Base-by-base conservation (phyloP, 495 filamentous ascomycete species). In the Cudoniella acicularis region DNA sequence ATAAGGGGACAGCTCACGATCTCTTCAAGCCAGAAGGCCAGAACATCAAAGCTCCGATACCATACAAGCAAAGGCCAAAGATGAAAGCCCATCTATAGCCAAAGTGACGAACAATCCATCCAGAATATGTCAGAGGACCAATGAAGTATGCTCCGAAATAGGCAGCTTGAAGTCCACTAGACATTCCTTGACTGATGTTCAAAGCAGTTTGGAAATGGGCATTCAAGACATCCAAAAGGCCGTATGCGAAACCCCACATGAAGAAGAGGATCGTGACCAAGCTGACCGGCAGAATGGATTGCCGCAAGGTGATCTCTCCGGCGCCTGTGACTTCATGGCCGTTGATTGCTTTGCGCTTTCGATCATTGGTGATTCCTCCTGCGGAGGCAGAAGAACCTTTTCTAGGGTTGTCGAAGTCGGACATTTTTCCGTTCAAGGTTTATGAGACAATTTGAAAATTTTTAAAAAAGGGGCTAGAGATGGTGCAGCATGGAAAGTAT, bases 11-110 rank as follows among this genome's bases (percentile, higher is more conserved):
- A 2, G 49, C 58, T 55, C 23, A 61, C 60, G 81, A 83, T n/a
- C 75, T 71, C 26, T 84, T 76, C 18, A 84, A 68, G 22, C 73
- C 77, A 1, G 75, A 79, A 24, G 78, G 83, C 83, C 80, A 87
- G 68, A 79, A 84, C 67, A 86, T 73, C 45, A 88, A 72, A 2
- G 79, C 79, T 13, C 84, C 84, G 46, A 83, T 68, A 24, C 78
- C 80, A 58, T 83, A 82, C 20, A 86, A 74, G 55, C 69, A 70
- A 18, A 88, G 75, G 40, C 82, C 79, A 54, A 67, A 68, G 57
- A 86, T 85, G 70, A 88, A 87, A 8, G 82, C 82, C 26, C 76
- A 79, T 48, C 80, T 70, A 66, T 83, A 88, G 1, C 86, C 85
- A 66, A 74, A 87, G 55, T 77, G 77, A n/a, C 84, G 77, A 27